Conservation (phyloP, 176 grass and related monocot genomes). For the Cenchrus americanus region DNA sequence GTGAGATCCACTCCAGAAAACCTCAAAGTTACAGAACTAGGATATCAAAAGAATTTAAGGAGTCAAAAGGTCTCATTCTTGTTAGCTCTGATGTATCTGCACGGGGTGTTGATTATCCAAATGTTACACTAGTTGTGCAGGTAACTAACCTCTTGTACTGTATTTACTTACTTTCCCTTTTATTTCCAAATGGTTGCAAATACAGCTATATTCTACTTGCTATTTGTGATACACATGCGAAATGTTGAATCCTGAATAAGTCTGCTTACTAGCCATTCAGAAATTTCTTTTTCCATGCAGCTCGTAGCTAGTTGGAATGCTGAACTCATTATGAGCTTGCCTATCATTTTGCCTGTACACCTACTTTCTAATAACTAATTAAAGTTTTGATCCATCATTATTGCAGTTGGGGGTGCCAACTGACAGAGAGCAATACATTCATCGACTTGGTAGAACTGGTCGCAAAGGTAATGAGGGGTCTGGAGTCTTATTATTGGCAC, state of each 20-base stretch:
- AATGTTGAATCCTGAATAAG: background rate
- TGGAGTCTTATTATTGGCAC: constrained; percentile 81
- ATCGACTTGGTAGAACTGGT: constrained; percentile 99
- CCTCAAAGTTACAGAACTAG: constrained; percentile 92
- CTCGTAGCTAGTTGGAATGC: background rate
- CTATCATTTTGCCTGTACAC: constrained; percentile 15
- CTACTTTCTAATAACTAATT: constrained; percentile 15
- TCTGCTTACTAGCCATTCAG: constrained; percentile 2
- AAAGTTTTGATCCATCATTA: constrained; percentile 15
- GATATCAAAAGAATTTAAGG: constrained; percentile 98
- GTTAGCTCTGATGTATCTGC: constrained; percentile 98
- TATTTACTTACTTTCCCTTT: background rate
- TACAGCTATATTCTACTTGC: background rate
- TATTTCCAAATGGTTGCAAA: constrained; percentile 13
- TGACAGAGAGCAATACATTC: constrained; percentile 97
- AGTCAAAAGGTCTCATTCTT: constrained; percentile 94
- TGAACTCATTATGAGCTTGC: background rate
- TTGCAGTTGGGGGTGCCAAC: constrained; percentile 81
- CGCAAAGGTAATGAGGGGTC: constrained; percentile 84
- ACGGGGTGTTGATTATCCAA: constrained; percentile 94
- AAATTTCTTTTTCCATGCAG: background rate
- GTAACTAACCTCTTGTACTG: constrained; percentile 45
- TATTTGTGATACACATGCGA: constrained; percentile 20
- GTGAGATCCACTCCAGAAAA: constrained; percentile 97
- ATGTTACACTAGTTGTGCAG: constrained; percentile 98